Evolutionary conservation across 129 eudicot species (phyloP).

Genomic region (Flaveria sonorensis): DNA sequence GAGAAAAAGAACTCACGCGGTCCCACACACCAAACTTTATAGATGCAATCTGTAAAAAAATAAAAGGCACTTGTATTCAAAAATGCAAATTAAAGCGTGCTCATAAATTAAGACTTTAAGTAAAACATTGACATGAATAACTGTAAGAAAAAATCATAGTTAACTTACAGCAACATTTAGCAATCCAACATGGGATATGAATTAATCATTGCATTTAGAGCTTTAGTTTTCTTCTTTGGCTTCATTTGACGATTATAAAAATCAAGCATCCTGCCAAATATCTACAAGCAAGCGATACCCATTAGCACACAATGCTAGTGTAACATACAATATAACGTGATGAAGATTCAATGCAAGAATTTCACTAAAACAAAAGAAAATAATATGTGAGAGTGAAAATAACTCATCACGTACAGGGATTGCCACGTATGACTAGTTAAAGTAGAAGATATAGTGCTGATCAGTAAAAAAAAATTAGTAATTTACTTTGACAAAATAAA

Average conservation of each 20-base stretch:
- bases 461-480: not conserved
- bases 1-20: constrained; percentile 53
- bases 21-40: constrained; percentile 83
- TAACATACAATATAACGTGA: not conserved
- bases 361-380: not conserved
- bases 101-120: not conserved
- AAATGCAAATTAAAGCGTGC: not conserved
- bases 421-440: not conserved
- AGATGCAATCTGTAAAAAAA: constrained; percentile 61
- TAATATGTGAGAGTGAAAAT: not conserved
- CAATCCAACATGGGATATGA: constrained; percentile 67
- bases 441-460: not conserved
- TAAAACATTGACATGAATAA: not conserved
- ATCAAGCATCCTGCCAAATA: constrained; percentile 64
- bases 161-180: constrained; percentile 84
- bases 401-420: not conserved
- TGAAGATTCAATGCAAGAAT: not conserved
- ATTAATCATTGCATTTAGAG: constrained; percentile 35
- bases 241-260: constrained; percentile 37
- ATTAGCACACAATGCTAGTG: constrained; percentile 1
- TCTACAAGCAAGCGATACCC: constrained; percentile 46
- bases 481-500: not conserved
- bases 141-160: constrained; percentile 3
- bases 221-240: constrained; percentile 35
- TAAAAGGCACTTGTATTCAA: not conserved